Percentiles rank a stretch among this genome's conserved stretches.
phyloP scores from a whole-genome alignment of 768 basidiomycete species.

The Leucocoprinus birnbaumii region DNA sequence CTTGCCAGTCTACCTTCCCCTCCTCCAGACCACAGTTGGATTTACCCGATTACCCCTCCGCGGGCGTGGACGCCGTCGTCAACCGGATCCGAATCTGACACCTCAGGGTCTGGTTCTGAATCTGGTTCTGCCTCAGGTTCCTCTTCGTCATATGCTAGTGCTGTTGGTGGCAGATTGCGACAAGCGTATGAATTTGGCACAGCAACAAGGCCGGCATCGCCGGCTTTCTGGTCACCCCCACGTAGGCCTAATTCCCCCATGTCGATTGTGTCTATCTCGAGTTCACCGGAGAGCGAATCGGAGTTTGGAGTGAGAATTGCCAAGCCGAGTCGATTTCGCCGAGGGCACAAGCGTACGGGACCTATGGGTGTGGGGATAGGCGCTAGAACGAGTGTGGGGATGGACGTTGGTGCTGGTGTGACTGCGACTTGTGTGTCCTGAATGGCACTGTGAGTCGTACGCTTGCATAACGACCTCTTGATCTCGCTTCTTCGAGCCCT shows the following conservation, averaged over 20 bases:
- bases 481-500: no score
- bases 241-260: slow-evolving; percentile 4
- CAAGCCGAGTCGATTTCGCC: background rate
- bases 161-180: background rate
- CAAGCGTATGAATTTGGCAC: slow-evolving; percentile 5
- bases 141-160: background rate
- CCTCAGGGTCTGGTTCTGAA: background rate
- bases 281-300: slow-evolving; percentile 3
- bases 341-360: background rate
- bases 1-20: background rate
- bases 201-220: slow-evolving; percentile 1
- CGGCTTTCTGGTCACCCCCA: slow-evolving; percentile 9
- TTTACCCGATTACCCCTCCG: background rate
- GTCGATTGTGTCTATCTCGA: background rate
- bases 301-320: slow-evolving; percentile 1
- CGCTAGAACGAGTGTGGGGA: background rate
- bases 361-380: background rate
- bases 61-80: background rate
- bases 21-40: background rate
- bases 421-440: slow-evolving; percentile 10
- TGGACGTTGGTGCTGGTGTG: background rate
- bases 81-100: background rate
- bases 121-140: background rate
- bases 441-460: background rate
- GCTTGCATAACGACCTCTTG: background rate